phyloP scores from a whole-genome alignment of 495 filamentous ascomycete genomes.

The Bombardia bombarda region DNA sequence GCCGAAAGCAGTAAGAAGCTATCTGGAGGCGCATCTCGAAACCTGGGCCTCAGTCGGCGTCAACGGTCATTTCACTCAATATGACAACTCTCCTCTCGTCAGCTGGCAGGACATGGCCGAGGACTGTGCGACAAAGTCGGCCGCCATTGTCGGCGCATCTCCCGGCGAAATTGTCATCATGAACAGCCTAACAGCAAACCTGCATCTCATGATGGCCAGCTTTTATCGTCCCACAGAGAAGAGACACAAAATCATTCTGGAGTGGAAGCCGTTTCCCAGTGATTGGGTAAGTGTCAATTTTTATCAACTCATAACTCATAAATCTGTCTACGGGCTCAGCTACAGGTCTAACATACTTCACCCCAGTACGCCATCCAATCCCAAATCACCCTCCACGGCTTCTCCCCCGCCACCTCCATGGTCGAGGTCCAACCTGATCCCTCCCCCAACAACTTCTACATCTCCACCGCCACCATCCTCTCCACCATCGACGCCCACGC shows the following conservation, averaged over 20 bases:
- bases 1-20: slow-evolving; percentile 55
- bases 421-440: slow-evolving; percentile 60
- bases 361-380: slow-evolving; percentile 81
- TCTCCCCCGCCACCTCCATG: slow-evolving; percentile 58
- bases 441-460: slow-evolving; percentile 33
- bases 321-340: no score
- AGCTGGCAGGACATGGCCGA: slow-evolving; percentile 75
- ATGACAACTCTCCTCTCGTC: slow-evolving; percentile 60
- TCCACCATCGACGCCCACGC: slow-evolving; percentile 74
- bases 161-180: slow-evolving; percentile 77
- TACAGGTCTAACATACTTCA: no score
- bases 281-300: slow-evolving; percentile 52
- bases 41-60: slow-evolving; percentile 88
- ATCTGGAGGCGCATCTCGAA: slow-evolving; percentile 65
- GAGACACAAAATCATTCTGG: slow-evolving; percentile 79
- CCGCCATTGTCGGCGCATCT: slow-evolving; percentile 71
- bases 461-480: slow-evolving; percentile 65
- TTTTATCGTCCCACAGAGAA: slow-evolving; percentile 71
- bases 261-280: slow-evolving; percentile 85
- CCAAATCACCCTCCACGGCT: slow-evolving; percentile 66
- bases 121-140: slow-evolving; percentile 59
- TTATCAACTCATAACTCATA: background rate
- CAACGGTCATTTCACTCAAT: slow-evolving; percentile 73
- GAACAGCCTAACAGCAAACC: slow-evolving; percentile 82
- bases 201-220: slow-evolving; percentile 80